phyloP scores from a whole-genome alignment of 805 yeast species.

The Metschnikowia corniflorae region DNA sequence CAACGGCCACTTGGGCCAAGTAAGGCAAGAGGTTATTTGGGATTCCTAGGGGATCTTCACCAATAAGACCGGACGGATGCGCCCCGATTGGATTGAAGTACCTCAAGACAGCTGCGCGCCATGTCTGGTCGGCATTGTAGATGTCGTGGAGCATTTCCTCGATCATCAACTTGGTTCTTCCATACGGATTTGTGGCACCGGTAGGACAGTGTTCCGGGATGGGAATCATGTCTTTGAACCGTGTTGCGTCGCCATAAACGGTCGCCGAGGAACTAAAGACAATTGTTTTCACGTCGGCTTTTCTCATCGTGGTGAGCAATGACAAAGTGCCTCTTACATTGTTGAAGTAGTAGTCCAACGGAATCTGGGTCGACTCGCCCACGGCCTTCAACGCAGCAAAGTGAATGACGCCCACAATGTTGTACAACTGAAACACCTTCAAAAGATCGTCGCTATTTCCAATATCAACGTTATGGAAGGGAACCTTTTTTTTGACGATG shows the following conservation, averaged over 20 bases:
- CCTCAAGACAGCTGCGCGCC: constrained; percentile 62
- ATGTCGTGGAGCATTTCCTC: constrained; percentile 61
- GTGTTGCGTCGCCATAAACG: constrained; percentile 77
- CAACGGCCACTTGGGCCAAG: constrained; percentile 74
- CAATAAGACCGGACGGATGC: constrained; percentile 74
- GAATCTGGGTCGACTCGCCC: constrained; percentile 68
- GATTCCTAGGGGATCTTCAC: constrained; percentile 76
- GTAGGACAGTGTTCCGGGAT: constrained; percentile 76
- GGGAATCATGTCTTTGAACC: constrained; percentile 69
- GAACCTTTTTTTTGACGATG: constrained; percentile 46
- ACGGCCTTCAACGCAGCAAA: constrained; percentile 85
- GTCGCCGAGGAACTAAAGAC: constrained; percentile 81
- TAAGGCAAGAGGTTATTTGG: constrained; percentile 76
- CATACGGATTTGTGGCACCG: constrained; percentile 76
- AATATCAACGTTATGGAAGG: constrained; percentile 58
- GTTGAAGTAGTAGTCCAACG: constrained; percentile 64
- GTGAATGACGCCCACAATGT: constrained; percentile 62
- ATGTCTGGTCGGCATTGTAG: constrained; percentile 39
- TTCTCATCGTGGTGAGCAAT: constrained; percentile 51
- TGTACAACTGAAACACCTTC: constrained; percentile 45
- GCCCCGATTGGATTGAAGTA: constrained; percentile 87
- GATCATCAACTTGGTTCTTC: constrained; percentile 63
- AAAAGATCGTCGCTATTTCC: constrained; percentile 45
- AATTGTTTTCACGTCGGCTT: constrained; percentile 44
- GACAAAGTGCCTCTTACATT: constrained; percentile 64